Percentiles rank a stretch among this genome's conserved stretches.
Evolutionary conservation across 225 moss, liverwort and hornwort genomes (phyloP).

Genomic region (Sphagnum tenellum): DNA sequence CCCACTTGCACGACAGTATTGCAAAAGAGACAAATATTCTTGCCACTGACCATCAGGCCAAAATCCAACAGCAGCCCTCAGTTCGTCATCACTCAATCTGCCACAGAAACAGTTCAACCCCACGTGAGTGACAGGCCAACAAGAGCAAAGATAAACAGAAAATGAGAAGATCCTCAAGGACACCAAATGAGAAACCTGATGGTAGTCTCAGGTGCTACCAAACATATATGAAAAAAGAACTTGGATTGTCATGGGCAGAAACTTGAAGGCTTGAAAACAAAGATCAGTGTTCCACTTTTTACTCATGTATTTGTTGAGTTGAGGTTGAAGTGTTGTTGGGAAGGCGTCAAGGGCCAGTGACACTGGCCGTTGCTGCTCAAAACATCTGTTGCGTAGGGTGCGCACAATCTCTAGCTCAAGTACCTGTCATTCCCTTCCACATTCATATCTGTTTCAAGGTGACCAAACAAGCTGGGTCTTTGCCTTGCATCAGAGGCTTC

Average conservation of each 20-base stretch:
- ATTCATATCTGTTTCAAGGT: not conserved
- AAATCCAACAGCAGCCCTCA: conserved; percentile 31
- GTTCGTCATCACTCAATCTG: conserved; percentile 65
- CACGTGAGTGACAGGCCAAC: too few relatives aligned
- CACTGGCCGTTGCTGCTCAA: conserved; percentile 60
- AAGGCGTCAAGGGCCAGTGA: conserved; percentile 78
- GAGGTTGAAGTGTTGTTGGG: conserved; percentile 46
- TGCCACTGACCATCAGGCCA: conserved; percentile 61
- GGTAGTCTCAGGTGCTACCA: too few relatives aligned
- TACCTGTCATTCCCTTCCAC: conserved; percentile 59
- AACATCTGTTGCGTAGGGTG: conserved; percentile 64
- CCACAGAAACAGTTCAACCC: conserved; percentile 4
- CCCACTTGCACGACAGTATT: conserved; percentile 59
- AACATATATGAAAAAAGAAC: too few relatives aligned
- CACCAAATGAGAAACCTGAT: too few relatives aligned
- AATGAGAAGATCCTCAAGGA: too few relatives aligned
- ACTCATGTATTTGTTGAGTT: conserved; percentile 67
- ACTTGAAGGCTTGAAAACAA: not conserved
- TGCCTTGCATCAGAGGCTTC: too few relatives aligned
- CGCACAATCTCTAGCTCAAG: conserved; percentile 83
- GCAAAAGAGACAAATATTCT: conserved; percentile 69
- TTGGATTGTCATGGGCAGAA: not conserved
- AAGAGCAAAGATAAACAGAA: too few relatives aligned
- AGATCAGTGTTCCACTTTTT: conserved; percentile 32
- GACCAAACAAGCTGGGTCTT: too few relatives aligned